These are phyloP conservation scores for Fusarium tuaranense DNA, from an alignment of 2,329 filamentous ascomycete genomes.

Conservation along the genomic window DNA sequence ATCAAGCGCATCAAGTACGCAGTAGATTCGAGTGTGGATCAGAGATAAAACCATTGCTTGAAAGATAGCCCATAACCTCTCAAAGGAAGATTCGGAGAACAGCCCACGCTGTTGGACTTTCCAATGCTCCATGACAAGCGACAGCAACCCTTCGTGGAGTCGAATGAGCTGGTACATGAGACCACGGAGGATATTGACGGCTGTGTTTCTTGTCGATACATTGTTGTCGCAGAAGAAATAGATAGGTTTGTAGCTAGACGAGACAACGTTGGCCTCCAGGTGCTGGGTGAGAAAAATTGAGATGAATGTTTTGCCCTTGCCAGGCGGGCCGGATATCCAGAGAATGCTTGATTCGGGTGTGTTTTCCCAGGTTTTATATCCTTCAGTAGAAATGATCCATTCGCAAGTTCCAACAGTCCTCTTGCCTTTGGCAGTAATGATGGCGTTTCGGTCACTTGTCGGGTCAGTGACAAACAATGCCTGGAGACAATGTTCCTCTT, in stretches of 20 bases:
- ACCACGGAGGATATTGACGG: conserved; percentile 17
- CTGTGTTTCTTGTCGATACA: conserved; percentile 10
- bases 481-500: conserved; percentile 2
- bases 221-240: conserved; percentile 34
- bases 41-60: conserved; percentile 4
- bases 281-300: conserved; percentile 21
- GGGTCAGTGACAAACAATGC: conserved; percentile 22
- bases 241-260: neutral
- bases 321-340: conserved; percentile 28
- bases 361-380: conserved; percentile 11
- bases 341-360: neutral
- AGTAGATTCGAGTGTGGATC: neutral
- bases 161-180: conserved; percentile 17
- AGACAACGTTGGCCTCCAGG: neutral
- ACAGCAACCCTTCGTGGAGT: neutral
- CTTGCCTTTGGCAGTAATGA: conserved; percentile 17
- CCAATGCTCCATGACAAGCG: conserved; percentile 1
- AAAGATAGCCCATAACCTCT: conserved; percentile 21
- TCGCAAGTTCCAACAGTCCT: conserved; percentile 20
- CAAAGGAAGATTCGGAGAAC: conserved; percentile 11
- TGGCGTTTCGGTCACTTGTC: conserved; percentile 9
- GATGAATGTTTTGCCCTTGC: conserved; percentile 22
- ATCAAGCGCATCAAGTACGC: conserved; percentile 22
- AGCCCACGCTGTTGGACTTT: conserved; percentile 4
- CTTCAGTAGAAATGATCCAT: conserved; percentile 17